Evolutionary conservation across 805 yeast species (phyloP), one percentile per base, ranked within the genome.

Genomic region (Sugiyamaella chiloensis): DNA sequence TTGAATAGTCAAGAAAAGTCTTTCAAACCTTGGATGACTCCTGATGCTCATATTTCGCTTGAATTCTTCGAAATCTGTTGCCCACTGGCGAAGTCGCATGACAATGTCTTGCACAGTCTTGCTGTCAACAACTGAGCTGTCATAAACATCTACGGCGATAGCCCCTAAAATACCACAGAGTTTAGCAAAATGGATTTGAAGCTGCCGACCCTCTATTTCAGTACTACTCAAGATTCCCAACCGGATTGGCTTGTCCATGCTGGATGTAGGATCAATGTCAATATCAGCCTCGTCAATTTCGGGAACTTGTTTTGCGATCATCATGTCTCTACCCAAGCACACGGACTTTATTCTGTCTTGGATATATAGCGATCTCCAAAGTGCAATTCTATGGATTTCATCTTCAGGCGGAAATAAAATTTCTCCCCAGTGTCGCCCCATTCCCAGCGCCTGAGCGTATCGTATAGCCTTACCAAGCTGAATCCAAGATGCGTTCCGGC

Each of bases 401-500:
- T 6, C 46, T 4, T 24, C 32, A 8, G 21, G 16, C 19, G 47
- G 52, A 9, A 47, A 48, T 8, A 48, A 47, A 23, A 39, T 30
- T 29, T 46, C 46, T 43, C 47, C 53, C 56, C 40, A 32, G 23
- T 4, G 21, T 4, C 50, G 32, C 11, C 47, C 48, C 31, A 73
- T 45, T 0, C 76, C 77, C 21, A 72, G 53, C 0, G 73, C 61
- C 55, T 70, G 74, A 0, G 74, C 75, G 55, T 68, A 62, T 24
- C 74, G 58, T 12, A 73, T 69, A 1, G 76, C 70, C 14, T 54
- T 52, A 4, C 75, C 74, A 21, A 73, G 53, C 53, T 66, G 66
- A 12, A 72, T 60, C 77, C 76, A 73, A 4, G 75, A 68, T 49
- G 50, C 21, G 19, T 48, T 48, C 27, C 71, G 61, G 34, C 63